A percentile compares a stretch with the other conserved stretches of the same genome.
These are phyloP conservation scores for Pyrus bretschneideri DNA, from an alignment of 306 rosid species.

Conservation along the genomic window DNA sequence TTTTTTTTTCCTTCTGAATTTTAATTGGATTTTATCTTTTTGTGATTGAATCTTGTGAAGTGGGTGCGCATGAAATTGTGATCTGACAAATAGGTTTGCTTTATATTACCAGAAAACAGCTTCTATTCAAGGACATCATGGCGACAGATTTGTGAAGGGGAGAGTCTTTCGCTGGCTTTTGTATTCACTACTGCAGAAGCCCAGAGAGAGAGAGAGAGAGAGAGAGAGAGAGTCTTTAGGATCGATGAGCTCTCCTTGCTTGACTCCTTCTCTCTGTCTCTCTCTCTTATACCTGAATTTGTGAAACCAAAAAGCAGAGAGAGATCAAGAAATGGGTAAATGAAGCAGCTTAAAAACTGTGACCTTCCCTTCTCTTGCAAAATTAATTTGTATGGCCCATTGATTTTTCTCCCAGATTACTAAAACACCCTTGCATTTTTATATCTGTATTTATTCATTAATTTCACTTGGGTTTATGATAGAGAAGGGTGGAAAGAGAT, in stretches of 20 bases:
- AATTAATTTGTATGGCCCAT: neutral
- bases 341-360: neutral
- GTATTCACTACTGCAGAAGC: neutral
- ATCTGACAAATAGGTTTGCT: constrained; percentile 18
- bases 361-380: neutral
- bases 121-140: constrained; percentile 47
- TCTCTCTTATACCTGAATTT: constrained; percentile 10
- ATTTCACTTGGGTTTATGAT: neutral
- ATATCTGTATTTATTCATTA: neutral
- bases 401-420: neutral
- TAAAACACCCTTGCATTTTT: constrained; percentile 4
- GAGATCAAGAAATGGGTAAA: neutral
- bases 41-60: neutral
- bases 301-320: neutral
- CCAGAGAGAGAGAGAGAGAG: neutral
- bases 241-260: constrained; percentile 6
- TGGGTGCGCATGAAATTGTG: constrained; percentile 4
- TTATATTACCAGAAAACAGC: constrained; percentile 45
- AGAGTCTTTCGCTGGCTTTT: constrained; percentile 24
- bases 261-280: constrained; percentile 19
- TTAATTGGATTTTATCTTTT: neutral
- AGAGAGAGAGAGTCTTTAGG: constrained; percentile 5
- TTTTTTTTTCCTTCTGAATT: no score
- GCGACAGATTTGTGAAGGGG: constrained; percentile 29
- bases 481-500: no score